These are phyloP conservation scores for Suhomyces prunicola DNA, from an alignment of 805 yeast species.

Conservation along the genomic window DNA sequence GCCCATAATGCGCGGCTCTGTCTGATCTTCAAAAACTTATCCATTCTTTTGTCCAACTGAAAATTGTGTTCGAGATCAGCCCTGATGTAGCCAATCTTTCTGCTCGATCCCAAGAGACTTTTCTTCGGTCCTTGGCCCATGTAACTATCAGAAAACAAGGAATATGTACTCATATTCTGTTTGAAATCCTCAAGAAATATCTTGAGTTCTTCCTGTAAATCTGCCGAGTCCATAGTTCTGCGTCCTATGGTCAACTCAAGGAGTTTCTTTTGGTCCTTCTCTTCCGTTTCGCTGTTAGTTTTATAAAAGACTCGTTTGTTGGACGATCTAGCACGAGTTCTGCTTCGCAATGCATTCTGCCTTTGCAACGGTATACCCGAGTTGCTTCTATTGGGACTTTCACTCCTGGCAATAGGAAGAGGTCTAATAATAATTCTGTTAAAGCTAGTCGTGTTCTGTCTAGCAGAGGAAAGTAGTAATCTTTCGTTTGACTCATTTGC, in stretches of 20 bases:
- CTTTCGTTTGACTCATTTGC: constrained; percentile 8
- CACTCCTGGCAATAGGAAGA: neutral
- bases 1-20: constrained; percentile 1
- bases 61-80: neutral
- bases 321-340: neutral
- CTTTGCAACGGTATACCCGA: constrained; percentile 26
- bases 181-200: neutral
- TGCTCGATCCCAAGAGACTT: neutral
- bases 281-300: neutral
- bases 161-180: neutral
- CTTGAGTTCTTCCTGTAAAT: neutral
- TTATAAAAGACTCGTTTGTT: constrained; percentile 3
- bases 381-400: neutral
- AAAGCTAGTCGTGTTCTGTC: constrained; percentile 15
- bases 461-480: constrained; percentile 25
- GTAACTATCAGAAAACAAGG: neutral
- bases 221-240: neutral
- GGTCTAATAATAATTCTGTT: constrained; percentile 2
- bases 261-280: neutral
- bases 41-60: constrained; percentile 7
- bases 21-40: constrained; percentile 5
- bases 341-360: constrained; percentile 31
- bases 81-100: neutral
- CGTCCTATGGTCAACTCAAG: neutral
- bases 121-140: neutral